These are phyloP conservation scores for Colletotrichum musae DNA, from an alignment of 2,329 filamentous ascomycete species.

Conservation along the genomic window DNA sequence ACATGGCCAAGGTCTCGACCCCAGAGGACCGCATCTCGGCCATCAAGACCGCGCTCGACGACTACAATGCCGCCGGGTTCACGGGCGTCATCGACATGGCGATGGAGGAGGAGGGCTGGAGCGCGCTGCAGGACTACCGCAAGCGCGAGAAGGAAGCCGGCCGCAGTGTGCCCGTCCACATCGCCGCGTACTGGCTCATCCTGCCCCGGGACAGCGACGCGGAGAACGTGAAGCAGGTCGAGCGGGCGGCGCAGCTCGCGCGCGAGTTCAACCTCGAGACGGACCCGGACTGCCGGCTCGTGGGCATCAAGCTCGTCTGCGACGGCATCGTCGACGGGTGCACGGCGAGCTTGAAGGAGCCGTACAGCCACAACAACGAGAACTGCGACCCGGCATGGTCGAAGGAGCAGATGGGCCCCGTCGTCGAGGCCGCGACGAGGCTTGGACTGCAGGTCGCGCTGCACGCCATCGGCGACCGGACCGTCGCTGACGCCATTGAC, in stretches of 20 bases:
- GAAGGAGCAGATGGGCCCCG: constrained; percentile 63
- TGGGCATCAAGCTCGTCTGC: constrained; percentile 72
- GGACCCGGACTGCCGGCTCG: constrained; percentile 46
- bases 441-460: constrained; percentile 71
- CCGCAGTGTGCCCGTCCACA: constrained; percentile 56
- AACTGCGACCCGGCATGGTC: constrained; percentile 69
- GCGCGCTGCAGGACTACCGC: constrained; percentile 57
- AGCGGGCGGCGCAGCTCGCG: constrained; percentile 63
- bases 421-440: constrained; percentile 59
- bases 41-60: constrained; percentile 60
- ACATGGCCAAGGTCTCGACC: constrained; percentile 62
- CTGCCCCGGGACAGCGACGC: constrained; percentile 59
- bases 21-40: constrained; percentile 63
- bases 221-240: constrained; percentile 64
- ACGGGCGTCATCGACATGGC: constrained; percentile 72
- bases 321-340: constrained; percentile 72
- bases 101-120: constrained; percentile 70
- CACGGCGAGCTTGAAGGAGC: constrained; percentile 67
- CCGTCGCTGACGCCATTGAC: constrained; percentile 71
- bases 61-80: constrained; percentile 66
- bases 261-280: constrained; percentile 59
- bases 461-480: constrained; percentile 76
- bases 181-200: constrained; percentile 72
- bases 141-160: constrained; percentile 51
- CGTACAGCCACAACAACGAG: constrained; percentile 62